A percentile compares a stretch with the other conserved stretches of the same genome.
These are phyloP conservation scores for Xylaria acuta DNA, from an alignment of 495 filamentous ascomycete species.

Conservation along the genomic window DNA sequence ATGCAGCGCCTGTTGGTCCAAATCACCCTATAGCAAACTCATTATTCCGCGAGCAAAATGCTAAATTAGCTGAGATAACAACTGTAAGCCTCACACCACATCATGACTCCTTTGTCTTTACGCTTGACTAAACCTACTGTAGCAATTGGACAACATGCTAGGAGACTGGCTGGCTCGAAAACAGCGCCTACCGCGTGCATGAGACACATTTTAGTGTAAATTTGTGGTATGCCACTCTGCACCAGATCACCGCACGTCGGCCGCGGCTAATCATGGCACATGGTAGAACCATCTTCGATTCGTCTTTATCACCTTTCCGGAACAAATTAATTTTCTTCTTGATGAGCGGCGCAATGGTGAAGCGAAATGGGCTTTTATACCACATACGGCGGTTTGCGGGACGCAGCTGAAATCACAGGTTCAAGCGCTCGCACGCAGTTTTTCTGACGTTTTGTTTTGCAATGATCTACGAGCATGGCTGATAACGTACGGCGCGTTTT, in stretches of 20 bases:
- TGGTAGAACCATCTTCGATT: slow-evolving; percentile 24
- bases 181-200: slow-evolving; percentile 47
- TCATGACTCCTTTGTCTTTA: not conserved
- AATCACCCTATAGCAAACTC: slow-evolving; percentile 84
- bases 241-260: not conserved
- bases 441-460: slow-evolving; percentile 19
- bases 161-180: slow-evolving; percentile 80
- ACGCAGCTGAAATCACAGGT: slow-evolving; percentile 13
- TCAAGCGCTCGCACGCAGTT: slow-evolving; percentile 17
- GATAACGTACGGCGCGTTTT: slow-evolving; percentile 18
- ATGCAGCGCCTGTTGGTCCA: slow-evolving; percentile 72
- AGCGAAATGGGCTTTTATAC: slow-evolving; percentile 26
- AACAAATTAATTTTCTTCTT: slow-evolving; percentile 23
- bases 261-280: not conserved
- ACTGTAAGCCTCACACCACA: slow-evolving; percentile 55
- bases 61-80: slow-evolving; percentile 79
- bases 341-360: slow-evolving; percentile 25
- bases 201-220: slow-evolving; percentile 46
- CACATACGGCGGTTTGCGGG: slow-evolving; percentile 23
- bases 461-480: slow-evolving; percentile 26
- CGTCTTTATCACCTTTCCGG: slow-evolving; percentile 13
- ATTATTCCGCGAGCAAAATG: slow-evolving; percentile 85
- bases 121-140: slow-evolving; percentile 32
- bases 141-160: slow-evolving; percentile 84
- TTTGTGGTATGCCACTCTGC: not conserved